These are phyloP conservation scores for Apophysomyces sp. DNA, from an alignment of 371 early-diverging fungal species.

Conservation along the genomic window DNA sequence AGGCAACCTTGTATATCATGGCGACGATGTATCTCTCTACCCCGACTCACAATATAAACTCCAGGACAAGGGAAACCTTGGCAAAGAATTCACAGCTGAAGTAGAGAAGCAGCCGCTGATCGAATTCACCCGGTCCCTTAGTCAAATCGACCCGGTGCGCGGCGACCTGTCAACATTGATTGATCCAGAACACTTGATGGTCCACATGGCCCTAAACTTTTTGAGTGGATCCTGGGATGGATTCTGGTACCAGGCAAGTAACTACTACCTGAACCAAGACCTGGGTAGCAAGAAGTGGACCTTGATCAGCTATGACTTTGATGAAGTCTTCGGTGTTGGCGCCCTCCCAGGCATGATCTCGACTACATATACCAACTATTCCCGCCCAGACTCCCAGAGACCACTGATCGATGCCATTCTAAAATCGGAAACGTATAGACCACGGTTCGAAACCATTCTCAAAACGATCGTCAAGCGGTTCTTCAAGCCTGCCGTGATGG, in stretches of 20 bases:
- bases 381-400: conserved; percentile 29
- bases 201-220: conserved; percentile 51
- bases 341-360: conserved; percentile 32
- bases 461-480: conserved; percentile 44
- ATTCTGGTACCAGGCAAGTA: conserved; percentile 43
- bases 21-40: conserved; percentile 28
- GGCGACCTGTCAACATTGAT: conserved; percentile 31
- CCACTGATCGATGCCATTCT: conserved; percentile 36
- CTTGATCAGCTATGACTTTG: conserved; percentile 52
- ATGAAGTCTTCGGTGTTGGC: conserved; percentile 52
- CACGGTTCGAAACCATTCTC: conserved; percentile 41
- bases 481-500: conserved; percentile 47
- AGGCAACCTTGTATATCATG: conserved; percentile 31
- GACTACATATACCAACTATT: conserved; percentile 31
- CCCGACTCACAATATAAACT: conserved; percentile 32
- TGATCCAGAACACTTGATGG: conserved; percentile 36
- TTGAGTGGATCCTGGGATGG: conserved; percentile 53
- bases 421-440: conserved; percentile 33
- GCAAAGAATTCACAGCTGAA: conserved; percentile 14
- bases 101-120: conserved; percentile 22
- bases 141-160: conserved; percentile 16
- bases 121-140: conserved; percentile 22
- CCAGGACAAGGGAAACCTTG: conserved; percentile 18
- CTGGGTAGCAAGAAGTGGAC: conserved; percentile 41
- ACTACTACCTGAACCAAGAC: conserved; percentile 49